Base-by-base conservation (phyloP, 768 basidiomycete genomes). In the Suillus occidentalis region DNA sequence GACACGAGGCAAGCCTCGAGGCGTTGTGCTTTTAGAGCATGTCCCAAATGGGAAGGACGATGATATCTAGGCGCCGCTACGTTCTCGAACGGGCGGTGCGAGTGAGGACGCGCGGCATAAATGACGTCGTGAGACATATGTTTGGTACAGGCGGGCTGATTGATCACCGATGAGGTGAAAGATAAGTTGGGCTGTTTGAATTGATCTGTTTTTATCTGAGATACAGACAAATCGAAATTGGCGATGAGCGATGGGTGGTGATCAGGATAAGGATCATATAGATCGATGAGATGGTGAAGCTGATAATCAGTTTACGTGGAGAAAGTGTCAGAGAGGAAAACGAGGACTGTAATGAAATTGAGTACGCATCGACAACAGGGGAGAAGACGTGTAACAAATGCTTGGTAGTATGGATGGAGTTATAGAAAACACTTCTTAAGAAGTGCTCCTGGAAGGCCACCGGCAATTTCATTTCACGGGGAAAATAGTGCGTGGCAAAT, bases 1-100 rank as follows among this genome's bases (percentile, higher is more conserved):
- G 52, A 59, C 69, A 71, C 57, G 71, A 72, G 69, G 69, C 47
- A 63, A 55, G 68, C 73, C 74, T 75, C 67, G 69, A 74, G 73
- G 73, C 66, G 18, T 55, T 39, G 60, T 45, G 66, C 25, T 22
- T 7, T 39, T 36, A 13, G 65, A 72, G 68, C 0, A 28, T 2
- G 31, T 65, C 67, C 10, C 2, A 65, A 75, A 58, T 40, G 61
- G 74, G 68, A 73, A 25, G 52, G 60, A 6, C 3, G n/a, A 47
- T 31, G 63, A 64, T 66, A 66, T 60, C 58, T 64, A 60, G 59
- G 36, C 50, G 66, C 59, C 58, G 7, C 22, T 14, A 49, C 13
- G 53, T 34, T 55, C 31, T 22, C 25, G 65, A 14, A 45, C n/a
- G n/a, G 37, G 53, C 39, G 22, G 40, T 66, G 39, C 53, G 57